phyloP scores from a whole-genome alignment of 2,329 filamentous ascomycete genomes.

The Aspergillus niger region DNA sequence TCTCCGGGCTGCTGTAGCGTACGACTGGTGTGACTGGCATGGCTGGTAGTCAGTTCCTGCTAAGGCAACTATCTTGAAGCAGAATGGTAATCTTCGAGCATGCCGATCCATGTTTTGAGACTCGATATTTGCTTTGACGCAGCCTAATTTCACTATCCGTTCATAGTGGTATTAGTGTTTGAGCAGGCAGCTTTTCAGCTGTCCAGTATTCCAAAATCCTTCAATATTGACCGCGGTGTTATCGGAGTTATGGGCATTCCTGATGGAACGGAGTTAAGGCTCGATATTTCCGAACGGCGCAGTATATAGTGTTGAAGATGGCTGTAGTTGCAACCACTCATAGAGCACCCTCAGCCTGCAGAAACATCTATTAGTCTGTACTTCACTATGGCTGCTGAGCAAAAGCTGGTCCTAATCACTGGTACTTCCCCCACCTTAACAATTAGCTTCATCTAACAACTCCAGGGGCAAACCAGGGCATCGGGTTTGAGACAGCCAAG shows the following conservation, averaged over 20 bases:
- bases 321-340: background rate
- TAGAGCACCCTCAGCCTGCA: background rate
- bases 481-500: slow-evolving; percentile 28
- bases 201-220: background rate
- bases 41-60: background rate
- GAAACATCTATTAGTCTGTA: background rate
- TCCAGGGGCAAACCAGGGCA: slow-evolving; percentile 30
- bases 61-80: background rate
- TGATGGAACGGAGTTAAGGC: background rate
- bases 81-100: background rate
- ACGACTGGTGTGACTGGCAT: background rate
- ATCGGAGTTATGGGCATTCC: background rate
- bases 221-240: background rate
- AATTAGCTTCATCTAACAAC: background rate
- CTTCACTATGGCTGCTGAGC: background rate
- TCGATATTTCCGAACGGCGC: background rate
- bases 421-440: background rate
- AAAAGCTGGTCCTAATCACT: slow-evolving; percentile 4
- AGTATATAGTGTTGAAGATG: background rate
- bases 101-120: background rate
- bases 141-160: too few species aligned
- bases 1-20: background rate
- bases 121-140: too few species aligned
- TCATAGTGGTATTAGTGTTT: too few species aligned
- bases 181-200: too few species aligned